Evolutionary conservation across 2,329 filamentous ascomycete species (phyloP), one percentile per base, ranked within the genome.

Genomic region (Penicillium aurantiogriseum): DNA sequence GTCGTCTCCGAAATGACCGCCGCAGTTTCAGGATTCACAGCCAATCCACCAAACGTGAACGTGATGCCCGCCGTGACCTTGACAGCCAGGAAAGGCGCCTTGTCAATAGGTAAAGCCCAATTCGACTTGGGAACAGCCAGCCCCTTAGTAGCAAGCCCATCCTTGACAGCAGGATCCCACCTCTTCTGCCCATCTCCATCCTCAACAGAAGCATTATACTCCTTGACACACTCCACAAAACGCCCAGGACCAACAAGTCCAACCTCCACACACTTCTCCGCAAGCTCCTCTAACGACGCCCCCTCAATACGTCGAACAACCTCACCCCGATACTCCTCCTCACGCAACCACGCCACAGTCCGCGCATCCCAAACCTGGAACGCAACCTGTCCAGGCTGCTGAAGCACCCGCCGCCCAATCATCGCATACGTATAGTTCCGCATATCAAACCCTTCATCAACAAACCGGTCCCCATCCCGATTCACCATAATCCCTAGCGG

Each of bases 391-490:
- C 79, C 78, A 0, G 85, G 83, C 63, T 89, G 86, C 15, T 74
- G 70, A 19, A 88, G 73, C 47, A 89, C 87, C 10, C 81, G 84
- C 15, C 79, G 74, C 0, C 87, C 86, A 63, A 88, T 87, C 63
- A 82, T 82, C 27, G 86, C 87, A 63, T 89, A 89, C 0, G 86
- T 89, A 65, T 84, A 88, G 66, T 89, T 89, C 3, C 86, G 77
- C 61, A 88, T 69, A 62, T 89, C 86, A 9, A 83, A 64, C 0
- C 86, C 87, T 66, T 89, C 87, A 63, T 89, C 86, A 0, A 89
- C 85, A 64, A 89, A 89, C 1, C 87, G 77, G 42, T 80, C 66
- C 0, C 86, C 87, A 0, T 80, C 65, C 0, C 71, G 69, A 63
- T 89, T 89, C 17, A 89, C 56, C 81, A 88, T 88, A 13, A 89